Evolutionary conservation across 176 grass and related monocot genomes (phyloP).

Genomic region (Guadua angustifolia): DNA sequence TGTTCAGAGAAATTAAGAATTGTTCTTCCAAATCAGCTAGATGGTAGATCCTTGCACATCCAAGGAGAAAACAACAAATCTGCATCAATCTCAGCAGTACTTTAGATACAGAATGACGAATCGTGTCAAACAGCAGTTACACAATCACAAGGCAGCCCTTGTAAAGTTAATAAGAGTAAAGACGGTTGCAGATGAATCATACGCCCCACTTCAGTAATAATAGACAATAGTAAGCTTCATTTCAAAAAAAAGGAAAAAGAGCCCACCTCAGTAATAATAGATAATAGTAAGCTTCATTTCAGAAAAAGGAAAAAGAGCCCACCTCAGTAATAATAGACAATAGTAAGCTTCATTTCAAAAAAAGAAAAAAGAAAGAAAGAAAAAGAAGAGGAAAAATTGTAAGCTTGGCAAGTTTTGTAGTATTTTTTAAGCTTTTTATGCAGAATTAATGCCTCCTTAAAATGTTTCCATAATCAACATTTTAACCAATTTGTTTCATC

Average conservation of each 20-base stretch:
- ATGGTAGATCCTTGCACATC: not conserved
- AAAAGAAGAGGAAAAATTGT: not conserved
- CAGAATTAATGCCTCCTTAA: not conserved
- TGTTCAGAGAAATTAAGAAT: not conserved
- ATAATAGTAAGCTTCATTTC: not conserved
- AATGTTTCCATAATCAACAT: slow-evolving; percentile 20
- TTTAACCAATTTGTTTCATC: slow-evolving; percentile 10
- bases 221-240: not conserved
- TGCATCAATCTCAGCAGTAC: not conserved
- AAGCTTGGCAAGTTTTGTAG: slow-evolving; percentile 8
- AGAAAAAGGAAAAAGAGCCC: too few species aligned
- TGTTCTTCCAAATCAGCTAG: not conserved
- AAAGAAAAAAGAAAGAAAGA: too few species aligned
- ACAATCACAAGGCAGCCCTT: slow-evolving; percentile 5
- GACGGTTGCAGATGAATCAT: not conserved
- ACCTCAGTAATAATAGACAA: too few species aligned
- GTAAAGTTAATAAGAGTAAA: slow-evolving; percentile 4
- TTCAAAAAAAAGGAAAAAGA: too few species aligned
- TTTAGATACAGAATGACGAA: not conserved
- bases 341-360: not conserved
- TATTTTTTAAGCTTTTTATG: slow-evolving; percentile 19
- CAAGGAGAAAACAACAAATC: not conserved
- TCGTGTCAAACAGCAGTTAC: slow-evolving; percentile 18
- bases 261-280: not conserved
- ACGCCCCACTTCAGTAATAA: not conserved